phyloP scores from a whole-genome alignment of 2,329 filamentous ascomycete genomes.

The Paecilomyces formosus region DNA sequence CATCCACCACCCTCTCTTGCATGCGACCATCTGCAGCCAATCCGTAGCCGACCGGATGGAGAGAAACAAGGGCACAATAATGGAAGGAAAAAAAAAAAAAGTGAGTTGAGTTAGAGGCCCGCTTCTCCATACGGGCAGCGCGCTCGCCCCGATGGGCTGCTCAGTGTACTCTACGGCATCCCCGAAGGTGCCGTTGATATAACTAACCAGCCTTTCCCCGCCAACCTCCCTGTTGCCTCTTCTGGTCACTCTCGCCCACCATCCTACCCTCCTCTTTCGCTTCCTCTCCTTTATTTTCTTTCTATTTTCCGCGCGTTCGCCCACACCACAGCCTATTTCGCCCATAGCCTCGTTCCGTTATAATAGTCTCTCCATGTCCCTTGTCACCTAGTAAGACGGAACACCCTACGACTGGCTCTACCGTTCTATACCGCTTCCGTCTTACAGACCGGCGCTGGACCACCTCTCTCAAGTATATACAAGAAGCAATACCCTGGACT shows the following conservation, averaged over 20 bases:
- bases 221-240: conserved; percentile 9
- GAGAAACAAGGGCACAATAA: not conserved
- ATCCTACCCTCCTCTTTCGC: conserved; percentile 10
- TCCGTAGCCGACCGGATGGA: not conserved
- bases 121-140: not conserved
- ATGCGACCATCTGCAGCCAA: conserved; percentile 3
- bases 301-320: conserved; percentile 7
- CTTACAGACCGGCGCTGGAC: not conserved
- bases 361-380: conserved; percentile 11
- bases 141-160: not conserved
- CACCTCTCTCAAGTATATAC: not conserved
- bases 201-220: conserved; percentile 1
- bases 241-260: conserved; percentile 14
- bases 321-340: conserved; percentile 10
- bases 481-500: not conserved
- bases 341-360: conserved; percentile 8
- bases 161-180: not conserved
- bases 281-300: conserved; percentile 6
- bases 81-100: not conserved
- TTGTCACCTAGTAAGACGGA: conserved; percentile 10
- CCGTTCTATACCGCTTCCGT: conserved; percentile 15
- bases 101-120: not conserved
- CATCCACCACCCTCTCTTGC: conserved; percentile 2
- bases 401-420: conserved; percentile 7
- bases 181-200: conserved; percentile 1